phyloP scores from a whole-genome alignment of 2,329 filamentous ascomycete species.

The Cryphonectria carpinicola region DNA sequence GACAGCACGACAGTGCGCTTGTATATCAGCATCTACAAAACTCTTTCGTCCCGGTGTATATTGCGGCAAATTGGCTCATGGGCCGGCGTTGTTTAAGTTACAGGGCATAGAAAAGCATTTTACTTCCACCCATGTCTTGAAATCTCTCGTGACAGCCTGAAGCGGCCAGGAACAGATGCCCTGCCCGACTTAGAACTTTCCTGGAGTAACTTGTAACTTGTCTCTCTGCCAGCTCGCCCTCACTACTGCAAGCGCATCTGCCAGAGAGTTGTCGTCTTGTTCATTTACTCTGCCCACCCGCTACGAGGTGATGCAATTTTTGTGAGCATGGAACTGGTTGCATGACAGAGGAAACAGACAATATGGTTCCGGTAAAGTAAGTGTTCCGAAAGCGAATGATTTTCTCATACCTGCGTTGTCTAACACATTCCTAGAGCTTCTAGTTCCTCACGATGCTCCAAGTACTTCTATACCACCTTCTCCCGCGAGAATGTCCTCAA shows the following conservation, averaged over 20 bases:
- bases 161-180: background rate
- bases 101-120: constrained; percentile 12
- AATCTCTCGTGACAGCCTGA: background rate
- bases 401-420: background rate
- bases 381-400: background rate
- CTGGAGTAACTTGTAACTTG: background rate
- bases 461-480: constrained; percentile 67
- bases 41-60: background rate
- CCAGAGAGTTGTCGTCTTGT: background rate
- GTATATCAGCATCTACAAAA: constrained; percentile 12
- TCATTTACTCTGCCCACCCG: background rate
- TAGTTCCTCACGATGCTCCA: constrained; percentile 66
- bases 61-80: background rate
- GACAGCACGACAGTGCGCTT: constrained; percentile 2
- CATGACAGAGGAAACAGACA: constrained; percentile 36
- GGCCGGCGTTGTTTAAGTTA: constrained; percentile 2
- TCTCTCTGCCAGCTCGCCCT: background rate
- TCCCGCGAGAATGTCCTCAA: constrained; percentile 56
- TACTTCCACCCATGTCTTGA: background rate
- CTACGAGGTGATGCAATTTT: background rate
- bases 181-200: background rate
- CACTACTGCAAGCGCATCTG: background rate
- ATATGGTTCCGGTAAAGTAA: constrained; percentile 44
- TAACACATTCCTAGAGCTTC: constrained; percentile 52
- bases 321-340: background rate